Base-by-base conservation (phyloP, 805 yeast species). In the Candida ulmi region DNA sequence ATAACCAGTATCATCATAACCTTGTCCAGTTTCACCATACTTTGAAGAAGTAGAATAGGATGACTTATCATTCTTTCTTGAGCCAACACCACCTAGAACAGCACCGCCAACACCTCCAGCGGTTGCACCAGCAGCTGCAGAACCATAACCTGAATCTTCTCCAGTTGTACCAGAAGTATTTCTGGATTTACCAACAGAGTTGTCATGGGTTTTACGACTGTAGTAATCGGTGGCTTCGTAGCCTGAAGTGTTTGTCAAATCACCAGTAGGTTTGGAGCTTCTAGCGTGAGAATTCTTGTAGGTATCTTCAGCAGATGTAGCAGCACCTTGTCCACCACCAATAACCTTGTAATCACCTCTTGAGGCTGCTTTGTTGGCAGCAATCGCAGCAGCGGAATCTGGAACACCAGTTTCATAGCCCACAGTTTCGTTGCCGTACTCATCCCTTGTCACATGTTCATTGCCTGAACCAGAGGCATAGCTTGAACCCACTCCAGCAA, bases 201-300 rank as follows among this genome's bases (percentile, higher is more conserved):
- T 31, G 23, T 37, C 37, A 13, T 32, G 28, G 15, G 42, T 25
- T n/a, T 43, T 30, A 17, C 42, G 41, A 3, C 36, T 18, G 29
- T 50, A 52, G 39, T 52, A 48, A 7, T 27, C 26, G 11, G 56
- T 50, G 30, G 54, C 47, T 23, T 42, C 48, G 33, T 48, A 51
- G 9, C 50, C 51, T 3, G 36, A 8, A 12, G 54, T 49, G 21
- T 29, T 37, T 2, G 54, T 49, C 39, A 46, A 30, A 25, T 51
- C 42, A 16, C 30, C n/a, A 3, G 25, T 32, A 12, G 24, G 31
- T 29, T 40, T 39, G 8, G 33, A 38, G n/a, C 35, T 15, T 8
- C 38, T 37, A 9, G 41, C 36, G 21, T 36, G 29, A 13, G 42
- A 26, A 27, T 30, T 38, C 25, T 35, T 41, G 35, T 51, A 50